Evolutionary conservation across 31 red algal genomes (phyloP).

Genomic region (Porphyra umbilicalis): DNA sequence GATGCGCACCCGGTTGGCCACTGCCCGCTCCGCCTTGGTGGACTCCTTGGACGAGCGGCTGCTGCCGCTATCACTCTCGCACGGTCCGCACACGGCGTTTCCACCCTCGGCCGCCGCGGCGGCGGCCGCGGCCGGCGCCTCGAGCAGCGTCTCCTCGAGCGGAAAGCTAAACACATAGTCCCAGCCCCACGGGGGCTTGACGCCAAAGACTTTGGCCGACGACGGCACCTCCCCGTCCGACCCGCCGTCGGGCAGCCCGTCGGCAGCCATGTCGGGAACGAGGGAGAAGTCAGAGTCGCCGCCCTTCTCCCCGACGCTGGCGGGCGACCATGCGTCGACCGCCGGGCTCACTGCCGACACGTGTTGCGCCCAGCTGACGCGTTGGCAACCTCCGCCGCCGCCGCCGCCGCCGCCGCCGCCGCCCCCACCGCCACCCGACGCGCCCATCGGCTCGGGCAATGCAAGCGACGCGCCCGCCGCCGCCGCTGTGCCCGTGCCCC

Average conservation of each 20-base stretch:
- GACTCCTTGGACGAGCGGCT: background rate
- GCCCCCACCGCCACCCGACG: no score
- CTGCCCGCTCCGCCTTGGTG: background rate
- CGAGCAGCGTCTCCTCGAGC: slow-evolving; percentile 1
- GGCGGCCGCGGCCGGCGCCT: background rate
- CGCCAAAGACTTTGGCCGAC: slow-evolving; percentile 11
- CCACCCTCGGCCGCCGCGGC: background rate
- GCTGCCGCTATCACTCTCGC: background rate
- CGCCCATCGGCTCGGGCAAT: no score
- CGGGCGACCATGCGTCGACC: background rate
- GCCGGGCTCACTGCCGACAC: background rate
- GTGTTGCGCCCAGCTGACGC: background rate
- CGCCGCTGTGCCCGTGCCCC: no score
- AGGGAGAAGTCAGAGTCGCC: background rate
- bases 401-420: no score
- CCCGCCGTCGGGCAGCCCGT: background rate
- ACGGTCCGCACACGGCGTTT: no score
- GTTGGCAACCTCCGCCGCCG: no score
- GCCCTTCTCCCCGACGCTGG: background rate
- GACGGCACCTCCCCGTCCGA: background rate
- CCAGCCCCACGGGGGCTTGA: slow-evolving; percentile 56
- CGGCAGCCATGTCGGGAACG: background rate
- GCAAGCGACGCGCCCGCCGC: no score
- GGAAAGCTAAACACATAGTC: slow-evolving; percentile 54
- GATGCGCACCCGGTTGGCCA: slow-evolving; percentile 43